Conservation (phyloP, 176 grass and related monocot genomes). For the Metroxylon sagu region DNA sequence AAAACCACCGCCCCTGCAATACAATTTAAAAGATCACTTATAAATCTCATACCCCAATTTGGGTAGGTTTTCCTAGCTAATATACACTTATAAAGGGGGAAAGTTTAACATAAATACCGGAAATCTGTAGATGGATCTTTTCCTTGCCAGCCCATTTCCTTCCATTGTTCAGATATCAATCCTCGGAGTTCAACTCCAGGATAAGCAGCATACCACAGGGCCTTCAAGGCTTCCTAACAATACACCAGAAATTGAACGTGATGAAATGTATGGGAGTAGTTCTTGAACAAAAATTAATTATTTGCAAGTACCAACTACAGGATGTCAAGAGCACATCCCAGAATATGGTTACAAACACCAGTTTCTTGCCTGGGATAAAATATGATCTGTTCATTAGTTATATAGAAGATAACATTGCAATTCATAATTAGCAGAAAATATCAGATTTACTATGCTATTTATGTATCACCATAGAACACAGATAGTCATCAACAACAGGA, state of each 20-base stretch:
- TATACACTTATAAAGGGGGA: not conserved
- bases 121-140: constrained; percentile 99
- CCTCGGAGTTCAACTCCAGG: constrained; percentile 69
- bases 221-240: constrained; percentile 66
- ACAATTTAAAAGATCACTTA: constrained; percentile 18
- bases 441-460: too few relatives aligned
- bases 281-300: constrained; percentile 4
- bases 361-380: too few relatives aligned
- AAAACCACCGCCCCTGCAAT: constrained; percentile 87
- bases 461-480: too few relatives aligned
- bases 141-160: constrained; percentile 99
- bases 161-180: constrained; percentile 91
- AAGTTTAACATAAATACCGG: constrained; percentile 30
- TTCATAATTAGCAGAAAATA: too few relatives aligned
- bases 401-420: too few relatives aligned
- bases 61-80: too few relatives aligned
- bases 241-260: constrained; percentile 12
- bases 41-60: not conserved
- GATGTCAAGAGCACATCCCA: too few relatives aligned
- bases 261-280: constrained; percentile 12
- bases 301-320: not conserved
- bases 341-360: too few relatives aligned
- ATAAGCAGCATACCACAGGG: constrained; percentile 75
- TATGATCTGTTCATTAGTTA: too few relatives aligned
- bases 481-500: too few relatives aligned